Conservation (phyloP, 2,329 filamentous ascomycete genomes). For the Botrytis elliptica region DNA sequence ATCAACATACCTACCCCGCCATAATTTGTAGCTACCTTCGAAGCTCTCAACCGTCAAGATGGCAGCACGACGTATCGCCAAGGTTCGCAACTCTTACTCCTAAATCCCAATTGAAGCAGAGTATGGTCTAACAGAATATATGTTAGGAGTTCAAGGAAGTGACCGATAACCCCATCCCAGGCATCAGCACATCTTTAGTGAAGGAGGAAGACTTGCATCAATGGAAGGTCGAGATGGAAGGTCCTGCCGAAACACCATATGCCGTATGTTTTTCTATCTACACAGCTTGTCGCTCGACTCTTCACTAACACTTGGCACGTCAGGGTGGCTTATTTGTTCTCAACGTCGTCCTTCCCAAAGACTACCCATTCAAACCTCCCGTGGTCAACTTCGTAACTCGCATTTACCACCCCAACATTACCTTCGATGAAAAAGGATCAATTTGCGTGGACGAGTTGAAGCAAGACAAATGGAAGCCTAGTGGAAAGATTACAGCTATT, state of each 20-base stretch:
- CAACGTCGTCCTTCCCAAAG: conserved; percentile 63
- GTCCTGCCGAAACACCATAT: conserved; percentile 63
- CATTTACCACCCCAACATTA: conserved; percentile 75
- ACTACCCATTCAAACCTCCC: conserved; percentile 74
- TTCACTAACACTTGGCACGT: neutral
- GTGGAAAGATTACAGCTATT: conserved; percentile 64
- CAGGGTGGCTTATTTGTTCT: conserved; percentile 66
- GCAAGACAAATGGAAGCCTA: conserved; percentile 71
- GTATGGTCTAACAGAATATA: conserved; percentile 12
- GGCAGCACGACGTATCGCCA: conserved; percentile 37
- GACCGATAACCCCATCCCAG: conserved; percentile 52
- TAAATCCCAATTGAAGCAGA: neutral
- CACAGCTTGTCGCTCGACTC: neutral
- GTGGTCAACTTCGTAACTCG: conserved; percentile 68
- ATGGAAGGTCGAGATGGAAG: conserved; percentile 67
- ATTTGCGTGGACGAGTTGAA: conserved; percentile 75
- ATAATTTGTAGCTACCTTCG: conserved; percentile 1
- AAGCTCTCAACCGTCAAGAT: conserved; percentile 26
- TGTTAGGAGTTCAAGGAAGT: conserved; percentile 61
- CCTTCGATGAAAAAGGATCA: conserved; percentile 69
- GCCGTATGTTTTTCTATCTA: conserved; percentile 48
- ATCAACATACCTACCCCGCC: conserved; percentile 16
- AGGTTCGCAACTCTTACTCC: conserved; percentile 23
- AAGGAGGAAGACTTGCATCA: conserved; percentile 65
- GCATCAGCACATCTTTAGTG: conserved; percentile 55